Base-by-base conservation (phyloP, 495 filamentous ascomycete genomes). In the Daldinia caldariorum region DNA sequence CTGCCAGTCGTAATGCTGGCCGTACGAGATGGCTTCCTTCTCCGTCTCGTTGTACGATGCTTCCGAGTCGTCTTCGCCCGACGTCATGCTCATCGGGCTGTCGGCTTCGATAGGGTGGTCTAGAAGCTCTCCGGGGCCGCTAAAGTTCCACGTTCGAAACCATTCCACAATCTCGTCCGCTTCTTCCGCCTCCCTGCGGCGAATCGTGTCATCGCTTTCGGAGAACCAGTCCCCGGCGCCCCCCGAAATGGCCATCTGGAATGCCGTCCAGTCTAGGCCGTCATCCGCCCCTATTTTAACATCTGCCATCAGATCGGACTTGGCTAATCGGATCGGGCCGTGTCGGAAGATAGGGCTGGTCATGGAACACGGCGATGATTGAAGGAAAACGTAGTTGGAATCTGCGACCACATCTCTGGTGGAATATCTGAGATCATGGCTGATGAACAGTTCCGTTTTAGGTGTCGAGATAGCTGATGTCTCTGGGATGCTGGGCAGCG, bases 211-310 rank as follows among this genome's bases (percentile, higher is more conserved):
- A 60, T 80, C 80, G 14, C 75, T 70, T 39, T 84, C 81, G 45
- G 74, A 74, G 59, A 83, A 76, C 61, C 79, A 80, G 65, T 82
- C 81, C 35, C 81, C 82, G 14, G 79, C 79, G 6, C 80, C 83
- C 26, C 84, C 83, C 0, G 80, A 74, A 50, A 86, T 85, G 8
- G 85, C 84, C 77, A 86, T 85, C 70, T 87, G 84, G 68, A 85
- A 86, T 10, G 84, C 84, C 18, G 83, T 85, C 84, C 83, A 86
- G 75, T 87, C 84, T 7, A 87, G 74, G 29, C 75, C 79, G 29
- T 83, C 80, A 56, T 83, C 82, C 6, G 76, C 74, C n/a, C 74
- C 75, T 22, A 80, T 67, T 49, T 74, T 77, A 55, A 81, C 68
- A 45, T 78, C 78, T 35, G 70, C 70, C 3, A 78, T 74, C 6